Base-by-base conservation (phyloP, 176 grass and related monocot genomes). In the Juncus effusus region DNA sequence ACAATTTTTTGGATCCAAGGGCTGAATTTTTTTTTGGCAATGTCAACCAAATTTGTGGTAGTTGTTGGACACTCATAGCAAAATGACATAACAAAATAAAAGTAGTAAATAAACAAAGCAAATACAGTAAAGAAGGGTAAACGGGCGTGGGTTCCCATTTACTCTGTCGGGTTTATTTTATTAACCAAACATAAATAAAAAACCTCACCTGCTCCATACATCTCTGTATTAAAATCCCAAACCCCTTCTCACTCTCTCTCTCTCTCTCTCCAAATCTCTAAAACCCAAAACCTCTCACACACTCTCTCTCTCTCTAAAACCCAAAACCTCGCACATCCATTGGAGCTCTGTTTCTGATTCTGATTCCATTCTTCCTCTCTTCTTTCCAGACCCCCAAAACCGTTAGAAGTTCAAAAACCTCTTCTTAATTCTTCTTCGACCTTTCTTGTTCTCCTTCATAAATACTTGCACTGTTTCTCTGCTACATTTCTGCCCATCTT, bases 121-220 rank as follows among this genome's bases (percentile, higher is more conserved):
- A 47, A 47, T 47, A 47, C 44, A 47, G 9, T 59, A 59, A 57
- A 57, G 57, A 72, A 59, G 57, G 7, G 36, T 38, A 40, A 56
- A 54, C 68, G 54, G 54, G 68, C 68, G 68, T 72, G 68, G 68
- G 54, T 59, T 72, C 68, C 67, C 39, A 72, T 57, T 57, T 47
- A 42, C 68, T 58, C 38, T 59, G 68, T 72, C 68, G 68, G 13
- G 14, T 72, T 38, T 57, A 57, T 57, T 72, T 58, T 13, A 56
- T 56, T 72, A 72, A 72, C 42, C 53, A 42, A 72, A 28, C 19
- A 28, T 28, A 28, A 28, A 28, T 28, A 28, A 28, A 28, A 28
- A 28, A 72, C 57, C 54, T 52, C 13, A 40, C 54, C 54, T 55
- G 54, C 54, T 69, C 38, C 51, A 1, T 65, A 11, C 45, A 38